Evolutionary conservation across 2,329 filamentous ascomycete genomes (phyloP).

Genomic region (Ustilaginoidea virens): DNA sequence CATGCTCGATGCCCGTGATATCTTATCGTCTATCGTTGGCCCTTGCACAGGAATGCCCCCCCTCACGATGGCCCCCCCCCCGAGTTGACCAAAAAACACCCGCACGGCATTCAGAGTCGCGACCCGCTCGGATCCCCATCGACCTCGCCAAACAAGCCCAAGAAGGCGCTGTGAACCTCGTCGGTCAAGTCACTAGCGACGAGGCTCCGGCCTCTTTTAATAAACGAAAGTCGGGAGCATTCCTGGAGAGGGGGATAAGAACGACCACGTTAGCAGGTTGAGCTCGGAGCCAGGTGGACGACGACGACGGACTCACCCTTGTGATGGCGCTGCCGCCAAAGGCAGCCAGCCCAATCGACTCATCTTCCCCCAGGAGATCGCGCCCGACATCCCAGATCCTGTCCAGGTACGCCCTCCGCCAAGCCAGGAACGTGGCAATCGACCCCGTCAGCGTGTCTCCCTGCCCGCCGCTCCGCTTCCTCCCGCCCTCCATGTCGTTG

Average conservation of each 20-base stretch:
- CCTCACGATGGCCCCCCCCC: too few relatives aligned
- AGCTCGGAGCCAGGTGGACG: too few relatives aligned
- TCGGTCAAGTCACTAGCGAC: conserved; percentile 91
- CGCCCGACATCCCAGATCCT: conserved; percentile 52
- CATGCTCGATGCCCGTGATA: too few relatives aligned
- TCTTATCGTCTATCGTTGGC: too few relatives aligned
- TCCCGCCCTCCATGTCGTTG: conserved; percentile 63
- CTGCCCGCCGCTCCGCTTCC: conserved; percentile 86
- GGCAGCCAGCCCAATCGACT: conserved; percentile 61
- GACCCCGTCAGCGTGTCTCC: conserved; percentile 89
- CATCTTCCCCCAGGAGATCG: conserved; percentile 30
- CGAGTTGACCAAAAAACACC: too few relatives aligned
- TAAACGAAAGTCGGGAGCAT: conserved; percentile 75
- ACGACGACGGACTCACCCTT: conserved; percentile 37
- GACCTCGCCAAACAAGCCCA: conserved; percentile 65
- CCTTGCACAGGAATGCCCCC: too few relatives aligned
- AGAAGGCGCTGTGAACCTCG: conserved; percentile 70
- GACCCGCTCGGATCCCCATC: too few relatives aligned
- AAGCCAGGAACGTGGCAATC: conserved; percentile 76
- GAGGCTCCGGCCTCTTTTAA: conserved; percentile 69
- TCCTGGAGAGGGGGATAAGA: too few relatives aligned
- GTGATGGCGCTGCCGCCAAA: conserved; percentile 82
- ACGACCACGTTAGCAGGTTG: too few relatives aligned
- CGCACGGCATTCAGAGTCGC: too few relatives aligned
- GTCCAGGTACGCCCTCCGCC: conserved; percentile 76